Conservation (phyloP, 78 protist genomes). For the Polysphondylium violaceum region DNA sequence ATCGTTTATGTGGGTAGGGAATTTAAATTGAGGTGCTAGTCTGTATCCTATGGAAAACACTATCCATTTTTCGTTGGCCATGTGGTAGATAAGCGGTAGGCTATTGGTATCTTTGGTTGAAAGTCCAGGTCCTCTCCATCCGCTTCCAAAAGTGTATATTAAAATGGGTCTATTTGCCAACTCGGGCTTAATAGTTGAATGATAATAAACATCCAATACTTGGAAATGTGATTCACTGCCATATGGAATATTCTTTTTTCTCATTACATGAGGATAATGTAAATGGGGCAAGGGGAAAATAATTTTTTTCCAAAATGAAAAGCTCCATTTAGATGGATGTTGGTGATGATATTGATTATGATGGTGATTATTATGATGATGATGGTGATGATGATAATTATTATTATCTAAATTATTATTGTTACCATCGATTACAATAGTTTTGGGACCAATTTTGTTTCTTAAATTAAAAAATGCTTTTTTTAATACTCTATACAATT, state of each 20-base stretch:
- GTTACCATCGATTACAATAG: too few species aligned
- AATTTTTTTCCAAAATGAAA: conserved; percentile 10
- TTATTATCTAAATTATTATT: too few species aligned
- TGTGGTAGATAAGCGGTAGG: conserved; percentile 9
- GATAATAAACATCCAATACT: conserved; percentile 1
- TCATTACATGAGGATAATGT: conserved; percentile 16
- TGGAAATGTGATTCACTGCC: background rate
- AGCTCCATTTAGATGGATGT: background rate
- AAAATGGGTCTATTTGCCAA: conserved; percentile 23
- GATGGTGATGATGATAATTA: too few species aligned
- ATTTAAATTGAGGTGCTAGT: background rate
- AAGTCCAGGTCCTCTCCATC: conserved; percentile 13
- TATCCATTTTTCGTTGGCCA: conserved; percentile 33
- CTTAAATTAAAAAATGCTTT: too few species aligned
- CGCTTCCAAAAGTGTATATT: conserved; percentile 22
- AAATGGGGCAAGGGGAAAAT: background rate
- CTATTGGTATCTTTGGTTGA: background rate
- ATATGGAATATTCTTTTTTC: conserved; percentile 14
- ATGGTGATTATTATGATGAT: too few species aligned
- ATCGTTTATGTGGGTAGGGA: conserved; percentile 56
- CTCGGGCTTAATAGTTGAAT: background rate
- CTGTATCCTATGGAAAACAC: conserved; percentile 26
- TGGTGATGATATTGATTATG: too few species aligned
- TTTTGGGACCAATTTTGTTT: too few species aligned
- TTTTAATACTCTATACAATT: too few species aligned